A percentile compares a stretch with the other conserved stretches of the same genome.
phyloP scores from a whole-genome alignment of 352 stramenopile genomes.

The Phytophthora colocasiae region DNA sequence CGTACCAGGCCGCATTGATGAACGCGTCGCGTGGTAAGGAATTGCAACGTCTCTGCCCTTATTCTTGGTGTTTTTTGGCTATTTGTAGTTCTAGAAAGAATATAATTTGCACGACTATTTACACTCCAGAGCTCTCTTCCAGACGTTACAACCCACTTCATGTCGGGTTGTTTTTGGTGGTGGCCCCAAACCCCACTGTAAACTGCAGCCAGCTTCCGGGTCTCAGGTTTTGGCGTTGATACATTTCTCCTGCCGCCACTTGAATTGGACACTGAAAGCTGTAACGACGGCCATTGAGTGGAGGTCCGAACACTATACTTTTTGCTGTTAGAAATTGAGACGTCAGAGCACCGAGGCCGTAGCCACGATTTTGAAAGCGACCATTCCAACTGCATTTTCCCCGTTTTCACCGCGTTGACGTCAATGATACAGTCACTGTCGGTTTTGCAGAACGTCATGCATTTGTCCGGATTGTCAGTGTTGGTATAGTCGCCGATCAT shows the following conservation, averaged over 20 bases:
- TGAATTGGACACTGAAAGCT: neutral
- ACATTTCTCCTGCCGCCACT: neutral
- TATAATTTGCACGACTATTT: neutral
- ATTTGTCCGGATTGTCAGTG: neutral
- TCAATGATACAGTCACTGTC: neutral
- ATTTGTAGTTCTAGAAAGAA: conserved; percentile 9
- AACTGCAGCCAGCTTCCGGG: neutral
- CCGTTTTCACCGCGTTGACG: neutral
- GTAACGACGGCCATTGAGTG: neutral
- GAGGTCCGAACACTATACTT: neutral
- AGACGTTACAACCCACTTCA: neutral
- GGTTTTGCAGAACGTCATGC: neutral
- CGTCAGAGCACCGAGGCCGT: neutral
- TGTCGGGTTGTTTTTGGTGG: too few relatives aligned
- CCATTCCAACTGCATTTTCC: neutral
- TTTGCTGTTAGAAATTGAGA: neutral
- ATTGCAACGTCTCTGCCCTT: neutral
- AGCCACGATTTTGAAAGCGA: neutral
- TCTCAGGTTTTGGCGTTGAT: neutral
- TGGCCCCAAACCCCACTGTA: too few relatives aligned
- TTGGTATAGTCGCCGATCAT: neutral
- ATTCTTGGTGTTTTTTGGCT: neutral
- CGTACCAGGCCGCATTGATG: conserved; percentile 49
- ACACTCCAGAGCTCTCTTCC: neutral
- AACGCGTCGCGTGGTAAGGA: conserved; percentile 40